Evolutionary conservation across 306 rosid genomes (phyloP), one percentile per base, ranked within the genome.

Genomic region (Cajanus cajan): DNA sequence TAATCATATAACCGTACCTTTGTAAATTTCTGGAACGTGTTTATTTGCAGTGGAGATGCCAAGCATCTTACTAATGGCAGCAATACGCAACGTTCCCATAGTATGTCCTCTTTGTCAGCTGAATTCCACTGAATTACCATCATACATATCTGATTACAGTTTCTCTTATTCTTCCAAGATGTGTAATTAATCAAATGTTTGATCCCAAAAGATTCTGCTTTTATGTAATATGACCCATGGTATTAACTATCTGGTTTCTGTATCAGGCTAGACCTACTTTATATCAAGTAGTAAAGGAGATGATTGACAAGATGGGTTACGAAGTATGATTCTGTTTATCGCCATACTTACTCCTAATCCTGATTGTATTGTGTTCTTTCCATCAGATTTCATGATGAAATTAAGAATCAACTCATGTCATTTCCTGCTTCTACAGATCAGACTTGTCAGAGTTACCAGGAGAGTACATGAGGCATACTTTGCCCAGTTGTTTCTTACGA

Each of bases 391-490:
- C 51, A 8, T 16, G 16, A 57, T 36, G 51, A 59, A 59, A 12
- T 71, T 81, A 77, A 74, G 68, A 69, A 77, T 68, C 39, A 51
- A 85, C 41, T 68, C 19, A 44, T 67, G 34, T n/a, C 66, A 40
- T 64, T 79, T 61, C 68, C 25, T 73, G 83, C 78, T 68, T 28
- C 21, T 78, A 77, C 90, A 95, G 99, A 98, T 95, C 66, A 92
- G 66, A 77, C 85, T 87, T 76, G 98, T 90, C 63, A 87, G 99
- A 85, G 97, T 95, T 64, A 95, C 99, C 8, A 91, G 85, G 86
- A 87, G 99, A 79, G 97, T 91, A 76, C 94, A 95, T n/a, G 99
- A 95, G 71, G 99, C 99, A 64, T 95, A 95, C 85, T 95, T 91
- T 78, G 98, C 99, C 43, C 98, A 90, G 89, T 68, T 95, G 81